A percentile compares a stretch with the other conserved stretches of the same genome.
These are phyloP conservation scores for Alternaria postmessia DNA, from an alignment of 2,329 filamentous ascomycete genomes.

Conservation along the genomic window DNA sequence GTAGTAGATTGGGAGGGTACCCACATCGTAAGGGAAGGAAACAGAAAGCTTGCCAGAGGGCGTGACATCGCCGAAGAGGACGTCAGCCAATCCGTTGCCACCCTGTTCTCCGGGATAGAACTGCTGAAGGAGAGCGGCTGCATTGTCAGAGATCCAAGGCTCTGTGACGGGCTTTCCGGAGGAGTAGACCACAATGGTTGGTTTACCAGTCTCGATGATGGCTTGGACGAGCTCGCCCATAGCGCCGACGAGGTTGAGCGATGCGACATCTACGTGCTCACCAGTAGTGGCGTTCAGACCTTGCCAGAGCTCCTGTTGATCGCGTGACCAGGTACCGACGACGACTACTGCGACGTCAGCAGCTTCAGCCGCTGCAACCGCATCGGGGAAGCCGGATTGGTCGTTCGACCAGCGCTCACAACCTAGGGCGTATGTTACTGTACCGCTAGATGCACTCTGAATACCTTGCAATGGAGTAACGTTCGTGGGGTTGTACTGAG, in stretches of 20 bases:
- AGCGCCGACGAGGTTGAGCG: conserved; percentile 73
- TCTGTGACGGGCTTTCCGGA: conserved; percentile 77
- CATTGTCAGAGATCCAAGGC: conserved; percentile 72
- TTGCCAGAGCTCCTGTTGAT: conserved; percentile 74
- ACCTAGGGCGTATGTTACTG: conserved; percentile 72
- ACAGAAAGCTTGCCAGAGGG: conserved; percentile 72
- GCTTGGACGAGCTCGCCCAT: conserved; percentile 72
- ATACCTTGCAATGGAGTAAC: conserved; percentile 76
- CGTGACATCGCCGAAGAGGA: conserved; percentile 68
- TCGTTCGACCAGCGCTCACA: conserved; percentile 77
- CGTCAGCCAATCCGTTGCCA: conserved; percentile 70
- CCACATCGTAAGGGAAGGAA: conserved; percentile 72
- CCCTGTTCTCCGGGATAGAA: conserved; percentile 78
- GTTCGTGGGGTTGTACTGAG: conserved; percentile 65
- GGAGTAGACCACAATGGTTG: conserved; percentile 72
- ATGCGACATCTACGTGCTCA: conserved; percentile 73
- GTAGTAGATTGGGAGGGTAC: conserved; percentile 74
- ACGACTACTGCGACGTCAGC: conserved; percentile 77
- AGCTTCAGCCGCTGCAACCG: conserved; percentile 69
- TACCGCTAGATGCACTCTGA: conserved; percentile 64
- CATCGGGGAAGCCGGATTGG: conserved; percentile 71
- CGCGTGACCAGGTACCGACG: conserved; percentile 78
- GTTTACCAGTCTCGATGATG: conserved; percentile 71
- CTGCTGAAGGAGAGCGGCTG: conserved; percentile 73
- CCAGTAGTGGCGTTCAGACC: conserved; percentile 77